Conservation (phyloP, 768 basidiomycete genomes). For the Mycena maculata region DNA sequence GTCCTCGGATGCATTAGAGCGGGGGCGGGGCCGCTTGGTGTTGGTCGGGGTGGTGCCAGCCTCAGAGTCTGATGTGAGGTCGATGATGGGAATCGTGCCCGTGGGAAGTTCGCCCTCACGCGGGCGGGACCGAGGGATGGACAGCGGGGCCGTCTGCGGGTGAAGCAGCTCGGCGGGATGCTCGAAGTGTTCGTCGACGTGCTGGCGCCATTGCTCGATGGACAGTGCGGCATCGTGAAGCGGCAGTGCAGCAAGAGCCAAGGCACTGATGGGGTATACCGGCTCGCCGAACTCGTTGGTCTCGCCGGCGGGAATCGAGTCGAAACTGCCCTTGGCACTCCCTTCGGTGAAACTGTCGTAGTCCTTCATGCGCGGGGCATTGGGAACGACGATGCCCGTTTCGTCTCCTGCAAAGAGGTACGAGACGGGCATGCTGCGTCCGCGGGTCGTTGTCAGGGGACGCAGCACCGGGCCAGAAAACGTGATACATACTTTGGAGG, state of each 20-base stretch:
- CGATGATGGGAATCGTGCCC: slow-evolving; percentile 27
- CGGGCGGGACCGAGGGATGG: slow-evolving; percentile 19
- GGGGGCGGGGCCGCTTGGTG: slow-evolving; percentile 34
- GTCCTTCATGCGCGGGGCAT: slow-evolving; percentile 65
- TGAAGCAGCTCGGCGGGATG: not conserved
- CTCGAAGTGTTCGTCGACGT: slow-evolving; percentile 40
- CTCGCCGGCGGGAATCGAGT: slow-evolving; percentile 52
- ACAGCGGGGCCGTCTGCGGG: slow-evolving; percentile 8
- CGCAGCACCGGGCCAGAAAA: not conserved
- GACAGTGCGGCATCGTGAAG: slow-evolving; percentile 38
- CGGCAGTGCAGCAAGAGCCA: slow-evolving; percentile 46
- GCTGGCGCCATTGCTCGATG: slow-evolving; percentile 59
- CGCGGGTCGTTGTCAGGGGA: slow-evolving; percentile 23
- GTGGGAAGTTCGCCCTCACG: slow-evolving; percentile 29
- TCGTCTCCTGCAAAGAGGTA: slow-evolving; percentile 35
- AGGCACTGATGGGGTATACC: slow-evolving; percentile 47
- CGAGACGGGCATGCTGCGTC: slow-evolving; percentile 28
- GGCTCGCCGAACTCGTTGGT: slow-evolving; percentile 50
- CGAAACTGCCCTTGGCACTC: slow-evolving; percentile 64
- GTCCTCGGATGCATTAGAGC: slow-evolving; percentile 27
- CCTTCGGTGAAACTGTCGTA: slow-evolving; percentile 72
- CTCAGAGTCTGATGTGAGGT: slow-evolving; percentile 23
- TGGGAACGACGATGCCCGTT: slow-evolving; percentile 47
- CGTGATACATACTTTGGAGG: slow-evolving; percentile 19
- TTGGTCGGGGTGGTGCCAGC: slow-evolving; percentile 32